phyloP scores from a whole-genome alignment of 306 rosid genomes.

The Myrica gale region DNA sequence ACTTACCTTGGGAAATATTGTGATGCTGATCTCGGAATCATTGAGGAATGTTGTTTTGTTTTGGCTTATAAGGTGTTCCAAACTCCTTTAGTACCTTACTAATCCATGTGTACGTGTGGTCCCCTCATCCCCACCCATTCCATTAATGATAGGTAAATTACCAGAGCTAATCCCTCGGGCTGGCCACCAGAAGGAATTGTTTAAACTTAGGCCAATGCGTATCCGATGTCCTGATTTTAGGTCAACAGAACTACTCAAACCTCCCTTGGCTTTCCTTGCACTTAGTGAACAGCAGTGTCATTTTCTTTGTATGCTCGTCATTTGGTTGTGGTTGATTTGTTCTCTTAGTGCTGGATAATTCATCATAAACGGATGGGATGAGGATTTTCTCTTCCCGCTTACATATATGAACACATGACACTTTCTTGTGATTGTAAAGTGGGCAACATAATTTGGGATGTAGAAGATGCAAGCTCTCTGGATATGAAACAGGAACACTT shows the following conservation, averaged over 20 bases:
- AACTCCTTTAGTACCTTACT: background rate
- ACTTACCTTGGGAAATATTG: background rate
- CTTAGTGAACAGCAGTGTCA: background rate
- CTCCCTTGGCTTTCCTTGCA: background rate
- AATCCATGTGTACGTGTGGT: background rate
- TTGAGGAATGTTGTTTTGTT: background rate
- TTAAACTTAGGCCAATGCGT: background rate
- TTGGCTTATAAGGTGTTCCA: background rate
- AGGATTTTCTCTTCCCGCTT: background rate
- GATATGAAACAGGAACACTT: background rate
- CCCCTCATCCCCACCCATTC: background rate
- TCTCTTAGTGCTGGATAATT: background rate
- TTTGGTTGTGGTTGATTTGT: background rate
- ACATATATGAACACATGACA: too few species aligned
- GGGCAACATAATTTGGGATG: background rate
- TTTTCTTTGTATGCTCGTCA: background rate
- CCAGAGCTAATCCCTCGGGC: background rate
- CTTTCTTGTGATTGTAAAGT: too few species aligned
- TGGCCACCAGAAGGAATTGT: background rate
- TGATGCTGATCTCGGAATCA: background rate
- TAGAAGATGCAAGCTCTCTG: background rate
- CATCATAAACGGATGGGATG: background rate
- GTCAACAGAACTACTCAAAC: background rate
- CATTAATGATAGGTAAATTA: background rate
- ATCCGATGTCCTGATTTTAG: background rate